phyloP scores from a whole-genome alignment of 768 basidiomycete species.

The Dendrothele bispora region DNA sequence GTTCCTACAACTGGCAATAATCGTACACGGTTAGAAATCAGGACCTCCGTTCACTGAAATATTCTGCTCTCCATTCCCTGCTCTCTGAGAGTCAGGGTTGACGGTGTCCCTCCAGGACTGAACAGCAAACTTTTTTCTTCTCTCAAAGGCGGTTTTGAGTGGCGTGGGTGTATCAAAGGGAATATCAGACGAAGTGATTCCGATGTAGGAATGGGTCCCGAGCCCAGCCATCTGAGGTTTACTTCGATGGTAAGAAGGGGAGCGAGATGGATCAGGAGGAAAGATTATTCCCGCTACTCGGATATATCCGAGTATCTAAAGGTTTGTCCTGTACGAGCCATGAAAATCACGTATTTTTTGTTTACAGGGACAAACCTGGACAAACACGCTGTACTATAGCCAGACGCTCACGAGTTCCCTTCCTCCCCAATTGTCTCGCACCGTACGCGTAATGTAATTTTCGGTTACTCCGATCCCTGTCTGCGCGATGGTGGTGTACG shows the following conservation, averaged over 20 bases:
- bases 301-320: no score
- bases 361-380: no score
- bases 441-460: no score
- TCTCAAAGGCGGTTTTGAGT: slow-evolving; percentile 20
- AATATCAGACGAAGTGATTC: slow-evolving; percentile 40
- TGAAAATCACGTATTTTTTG: no score
- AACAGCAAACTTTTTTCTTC: slow-evolving; percentile 45
- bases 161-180: slow-evolving; percentile 47
- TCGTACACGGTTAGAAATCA: slow-evolving; percentile 42
- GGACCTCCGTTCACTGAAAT: neutral
- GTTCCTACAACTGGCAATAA: slow-evolving; percentile 57
- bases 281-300: no score
- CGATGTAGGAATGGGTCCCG: slow-evolving; percentile 38
- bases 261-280: slow-evolving; percentile 59
- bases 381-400: no score
- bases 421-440: no score
- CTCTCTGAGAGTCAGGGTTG: slow-evolving; percentile 19
- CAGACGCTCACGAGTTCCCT: no score
- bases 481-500: no score
- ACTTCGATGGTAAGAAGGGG: slow-evolving; percentile 62
- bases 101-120: slow-evolving; percentile 53
- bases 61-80: no score
- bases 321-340: no score
- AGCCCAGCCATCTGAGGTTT: slow-evolving; percentile 54
- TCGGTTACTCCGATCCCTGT: no score